phyloP scores from a whole-genome alignment of 208 protist species.

The Phytomonas serpens region DNA sequence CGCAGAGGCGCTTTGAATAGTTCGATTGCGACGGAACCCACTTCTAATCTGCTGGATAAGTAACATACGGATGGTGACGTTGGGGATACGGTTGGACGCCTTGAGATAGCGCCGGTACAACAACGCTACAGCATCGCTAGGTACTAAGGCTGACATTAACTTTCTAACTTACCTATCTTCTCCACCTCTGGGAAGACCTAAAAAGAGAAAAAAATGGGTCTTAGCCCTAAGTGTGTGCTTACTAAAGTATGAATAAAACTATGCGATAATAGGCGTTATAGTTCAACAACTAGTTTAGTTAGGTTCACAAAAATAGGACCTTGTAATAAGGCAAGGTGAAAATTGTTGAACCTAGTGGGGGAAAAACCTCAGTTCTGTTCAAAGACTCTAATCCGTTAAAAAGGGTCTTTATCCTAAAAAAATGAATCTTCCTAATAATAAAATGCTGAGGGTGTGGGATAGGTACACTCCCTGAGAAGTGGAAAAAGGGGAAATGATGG shows the following conservation, averaged over 20 bases:
- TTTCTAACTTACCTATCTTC: neutral
- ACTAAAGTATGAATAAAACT: neutral
- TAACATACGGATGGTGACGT: constrained; percentile 84
- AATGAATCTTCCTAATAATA: neutral
- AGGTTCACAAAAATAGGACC: neutral
- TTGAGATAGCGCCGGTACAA: constrained; percentile 87
- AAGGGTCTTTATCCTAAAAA: constrained; percentile 4
- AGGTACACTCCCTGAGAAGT: neutral
- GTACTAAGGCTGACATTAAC: constrained; percentile 69
- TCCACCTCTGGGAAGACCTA: neutral
- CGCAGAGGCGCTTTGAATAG: constrained; percentile 55
- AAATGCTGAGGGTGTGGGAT: neutral
- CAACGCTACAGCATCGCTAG: constrained; percentile 69
- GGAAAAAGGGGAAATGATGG: constrained; percentile 9
- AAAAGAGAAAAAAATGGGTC: neutral
- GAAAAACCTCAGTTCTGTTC: neutral
- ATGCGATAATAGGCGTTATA: neutral
- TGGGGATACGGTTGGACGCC: constrained; percentile 70
- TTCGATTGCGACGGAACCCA: constrained; percentile 64
- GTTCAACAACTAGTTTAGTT: neutral
- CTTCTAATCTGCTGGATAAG: constrained; percentile 73
- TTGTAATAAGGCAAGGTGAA: neutral
- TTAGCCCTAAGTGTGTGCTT: neutral
- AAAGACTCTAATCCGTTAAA: neutral
- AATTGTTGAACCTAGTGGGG: neutral